Conservation (phyloP, 2,329 filamentous ascomycete genomes). For the Apiospora phragmitis region DNA sequence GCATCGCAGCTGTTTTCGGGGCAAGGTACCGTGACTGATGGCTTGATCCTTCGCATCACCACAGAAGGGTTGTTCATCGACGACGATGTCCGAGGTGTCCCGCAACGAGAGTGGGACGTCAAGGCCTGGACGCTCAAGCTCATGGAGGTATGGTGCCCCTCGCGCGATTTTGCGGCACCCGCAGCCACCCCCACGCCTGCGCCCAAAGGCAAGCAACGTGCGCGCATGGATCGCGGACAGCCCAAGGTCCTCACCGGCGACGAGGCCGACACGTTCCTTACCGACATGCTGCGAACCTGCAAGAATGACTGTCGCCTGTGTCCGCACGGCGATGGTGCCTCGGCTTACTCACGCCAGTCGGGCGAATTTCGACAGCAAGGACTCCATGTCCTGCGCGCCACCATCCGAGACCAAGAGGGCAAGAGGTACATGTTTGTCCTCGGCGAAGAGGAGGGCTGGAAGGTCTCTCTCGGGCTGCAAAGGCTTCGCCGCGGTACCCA, state of each 20-base stretch:
- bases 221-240: slow-evolving; percentile 47
- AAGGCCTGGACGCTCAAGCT: slow-evolving; percentile 97
- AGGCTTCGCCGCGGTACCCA: slow-evolving; percentile 61
- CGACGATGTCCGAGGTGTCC: slow-evolving; percentile 85
- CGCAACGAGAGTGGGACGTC: slow-evolving; percentile 97
- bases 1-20: slow-evolving; percentile 87
- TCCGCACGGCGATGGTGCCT: slow-evolving; percentile 41
- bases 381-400: slow-evolving; percentile 63
- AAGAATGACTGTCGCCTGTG: slow-evolving; percentile 62
- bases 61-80: slow-evolving; percentile 97
- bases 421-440: slow-evolving; percentile 67
- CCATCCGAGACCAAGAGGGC: slow-evolving; percentile 64
- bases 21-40: slow-evolving; percentile 84
- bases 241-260: slow-evolving; percentile 58
- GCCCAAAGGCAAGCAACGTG: slow-evolving; percentile 48
- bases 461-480: slow-evolving; percentile 63
- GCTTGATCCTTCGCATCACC: slow-evolving; percentile 86
- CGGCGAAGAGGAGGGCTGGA: slow-evolving; percentile 67
- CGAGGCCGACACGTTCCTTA: slow-evolving; percentile 61
- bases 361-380: slow-evolving; percentile 57
- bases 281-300: slow-evolving; percentile 63
- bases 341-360: slow-evolving; percentile 45
- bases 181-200: slow-evolving; percentile 35
- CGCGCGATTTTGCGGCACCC: slow-evolving; percentile 54
- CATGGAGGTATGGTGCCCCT: slow-evolving; percentile 83